Evolutionary conservation across 2,329 filamentous ascomycete species (phyloP).

Genomic region (Pseudogymnoascus verrucosus): DNA sequence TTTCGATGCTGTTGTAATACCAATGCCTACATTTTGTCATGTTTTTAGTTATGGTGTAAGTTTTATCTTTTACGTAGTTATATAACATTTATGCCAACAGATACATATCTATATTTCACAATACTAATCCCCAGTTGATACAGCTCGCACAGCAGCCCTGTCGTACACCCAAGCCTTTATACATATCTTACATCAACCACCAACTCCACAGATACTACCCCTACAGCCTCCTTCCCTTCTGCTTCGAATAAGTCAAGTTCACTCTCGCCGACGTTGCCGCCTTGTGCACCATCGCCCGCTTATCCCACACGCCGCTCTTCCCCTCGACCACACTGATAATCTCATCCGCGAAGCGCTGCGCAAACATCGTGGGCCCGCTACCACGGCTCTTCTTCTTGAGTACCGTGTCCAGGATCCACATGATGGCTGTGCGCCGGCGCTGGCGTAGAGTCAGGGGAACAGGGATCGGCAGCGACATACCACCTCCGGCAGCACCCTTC

Average conservation of each 20-base stretch:
- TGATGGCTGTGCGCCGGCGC: constrained; percentile 68
- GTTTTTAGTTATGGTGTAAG: background rate
- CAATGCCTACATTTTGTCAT: background rate
- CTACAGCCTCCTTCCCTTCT: constrained; percentile 14
- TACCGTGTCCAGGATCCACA: constrained; percentile 84
- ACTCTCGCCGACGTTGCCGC: constrained; percentile 68
- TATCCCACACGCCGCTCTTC: constrained; percentile 75
- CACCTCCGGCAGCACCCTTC: constrained; percentile 77
- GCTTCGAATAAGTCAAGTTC: constrained; percentile 47
- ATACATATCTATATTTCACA: background rate
- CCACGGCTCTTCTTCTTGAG: constrained; percentile 67
- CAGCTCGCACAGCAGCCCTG: background rate
- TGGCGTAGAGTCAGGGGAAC: constrained; percentile 67
- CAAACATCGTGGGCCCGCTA: constrained; percentile 64
- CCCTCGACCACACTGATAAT: constrained; percentile 83
- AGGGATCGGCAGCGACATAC: constrained; percentile 74
- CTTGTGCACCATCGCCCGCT: constrained; percentile 70
- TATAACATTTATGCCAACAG: background rate
- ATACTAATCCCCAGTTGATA: background rate
- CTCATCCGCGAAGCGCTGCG: constrained; percentile 75
- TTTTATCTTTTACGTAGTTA: background rate
- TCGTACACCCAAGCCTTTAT: background rate
- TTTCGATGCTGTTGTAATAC: background rate
- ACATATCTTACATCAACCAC: constrained; percentile 3
- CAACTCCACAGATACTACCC: background rate